phyloP scores from a whole-genome alignment of 345 rosid genomes.

The Acer yangbiense region DNA sequence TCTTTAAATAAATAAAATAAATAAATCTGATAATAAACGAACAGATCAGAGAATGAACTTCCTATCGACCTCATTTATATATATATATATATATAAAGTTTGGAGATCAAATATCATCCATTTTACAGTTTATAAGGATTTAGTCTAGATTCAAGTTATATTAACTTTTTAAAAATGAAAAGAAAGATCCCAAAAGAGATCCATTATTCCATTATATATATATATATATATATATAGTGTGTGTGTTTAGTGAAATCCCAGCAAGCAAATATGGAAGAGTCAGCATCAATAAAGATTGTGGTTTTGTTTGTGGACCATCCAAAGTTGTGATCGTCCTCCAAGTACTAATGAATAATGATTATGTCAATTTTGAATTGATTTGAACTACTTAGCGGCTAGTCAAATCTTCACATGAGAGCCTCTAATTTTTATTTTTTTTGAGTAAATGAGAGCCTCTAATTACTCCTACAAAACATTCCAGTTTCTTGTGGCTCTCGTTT shows the following conservation, averaged over 20 bases:
- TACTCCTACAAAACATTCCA: neutral
- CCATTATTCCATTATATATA: neutral
- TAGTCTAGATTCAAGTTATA: neutral
- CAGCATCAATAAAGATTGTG: slow-evolving; percentile 9
- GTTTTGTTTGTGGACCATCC: slow-evolving; percentile 10
- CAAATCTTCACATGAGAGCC: slow-evolving; percentile 4
- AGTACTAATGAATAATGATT: slow-evolving; percentile 4
- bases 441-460: neutral
- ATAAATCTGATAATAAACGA: too few species aligned
- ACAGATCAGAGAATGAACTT: too few species aligned
- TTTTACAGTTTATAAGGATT: too few species aligned
- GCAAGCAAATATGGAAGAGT: slow-evolving; percentile 2
- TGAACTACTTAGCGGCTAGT: neutral
- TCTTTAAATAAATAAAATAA: too few species aligned
- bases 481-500: slow-evolving; percentile 2
- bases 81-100: too few species aligned
- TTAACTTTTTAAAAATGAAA: neutral
- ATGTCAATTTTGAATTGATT: slow-evolving; percentile 1
- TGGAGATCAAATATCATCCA: too few species aligned
- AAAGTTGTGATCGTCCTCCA: neutral
- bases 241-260: slow-evolving; percentile 2
- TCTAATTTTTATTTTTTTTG: neutral
- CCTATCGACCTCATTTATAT: too few species aligned
- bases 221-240: too few species aligned
- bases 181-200: neutral